A percentile compares a stretch with the other conserved stretches of the same genome.
Evolutionary conservation across 768 basidiomycete genomes (phyloP).

Genomic region (Naganishia friedmannii): DNA sequence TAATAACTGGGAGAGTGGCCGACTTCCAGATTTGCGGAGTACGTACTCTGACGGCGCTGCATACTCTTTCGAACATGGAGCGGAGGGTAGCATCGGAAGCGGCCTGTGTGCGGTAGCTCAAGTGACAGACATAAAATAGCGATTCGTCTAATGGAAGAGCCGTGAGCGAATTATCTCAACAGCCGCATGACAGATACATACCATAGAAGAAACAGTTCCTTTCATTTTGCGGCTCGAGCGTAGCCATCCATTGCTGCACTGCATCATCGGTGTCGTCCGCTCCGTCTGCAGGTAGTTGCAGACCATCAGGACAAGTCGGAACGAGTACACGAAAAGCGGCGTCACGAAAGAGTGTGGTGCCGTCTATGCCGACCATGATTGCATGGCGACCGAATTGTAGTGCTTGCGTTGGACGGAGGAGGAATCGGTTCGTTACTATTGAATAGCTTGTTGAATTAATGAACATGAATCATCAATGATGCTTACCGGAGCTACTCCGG

Average conservation of each 20-base stretch:
- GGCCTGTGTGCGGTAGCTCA: conserved; percentile 4
- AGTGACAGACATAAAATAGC: conserved; percentile 20
- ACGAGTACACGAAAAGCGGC: conserved; percentile 20
- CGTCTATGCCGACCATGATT: conserved; percentile 4
- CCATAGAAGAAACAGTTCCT: conserved; percentile 27
- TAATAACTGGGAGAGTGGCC: no score
- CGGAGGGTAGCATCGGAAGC: not conserved
- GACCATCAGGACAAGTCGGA: not conserved
- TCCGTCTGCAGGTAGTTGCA: not conserved
- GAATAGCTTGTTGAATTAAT: no score
- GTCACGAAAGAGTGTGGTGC: conserved; percentile 19
- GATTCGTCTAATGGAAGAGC: conserved; percentile 11
- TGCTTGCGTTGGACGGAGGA: no score
- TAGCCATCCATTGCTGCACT: not conserved
- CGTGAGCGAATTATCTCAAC: not conserved
- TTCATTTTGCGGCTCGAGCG: not conserved
- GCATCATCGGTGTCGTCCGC: not conserved
- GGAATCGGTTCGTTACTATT: no score
- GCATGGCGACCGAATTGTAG: not conserved
- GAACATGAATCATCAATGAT: no score
- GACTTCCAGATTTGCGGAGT: not conserved
- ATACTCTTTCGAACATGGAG: not conserved
- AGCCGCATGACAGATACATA: not conserved
- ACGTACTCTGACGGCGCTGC: conserved; percentile 17
- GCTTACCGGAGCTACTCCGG: no score